phyloP scores from a whole-genome alignment of 352 stramenopile species.

The Thalassiosira ordinaria region DNA sequence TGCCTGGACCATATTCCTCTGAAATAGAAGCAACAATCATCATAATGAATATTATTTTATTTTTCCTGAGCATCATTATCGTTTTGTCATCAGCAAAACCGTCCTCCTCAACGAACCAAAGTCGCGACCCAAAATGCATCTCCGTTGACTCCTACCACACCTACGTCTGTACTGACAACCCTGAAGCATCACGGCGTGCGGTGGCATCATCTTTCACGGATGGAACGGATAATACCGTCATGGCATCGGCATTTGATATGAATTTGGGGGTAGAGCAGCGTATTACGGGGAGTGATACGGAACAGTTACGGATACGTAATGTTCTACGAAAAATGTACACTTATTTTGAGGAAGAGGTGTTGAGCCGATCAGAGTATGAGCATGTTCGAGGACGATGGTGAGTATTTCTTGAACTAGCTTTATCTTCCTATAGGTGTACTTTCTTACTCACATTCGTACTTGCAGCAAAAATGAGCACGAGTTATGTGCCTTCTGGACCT shows the following conservation, averaged over 20 bases:
- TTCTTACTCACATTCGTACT: too few relatives aligned
- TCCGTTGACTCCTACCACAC: conserved; percentile 32
- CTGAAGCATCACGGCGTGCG: conserved; percentile 20
- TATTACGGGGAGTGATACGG: conserved; percentile 69
- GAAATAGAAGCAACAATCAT: background rate
- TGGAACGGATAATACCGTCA: background rate
- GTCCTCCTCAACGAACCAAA: background rate
- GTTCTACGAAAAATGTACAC: conserved; percentile 64
- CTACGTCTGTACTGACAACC: conserved; percentile 36
- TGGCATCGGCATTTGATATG: conserved; percentile 12
- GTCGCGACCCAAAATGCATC: conserved; percentile 30
- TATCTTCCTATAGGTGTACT: background rate
- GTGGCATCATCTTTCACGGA: background rate
- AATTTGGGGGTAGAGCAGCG: conserved; percentile 63
- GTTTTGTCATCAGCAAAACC: background rate
- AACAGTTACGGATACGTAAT: conserved; percentile 60
- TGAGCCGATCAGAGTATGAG: conserved; percentile 71
- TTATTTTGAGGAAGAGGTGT: conserved; percentile 76
- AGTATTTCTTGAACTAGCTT: conserved; percentile 30
- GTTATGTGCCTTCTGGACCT: conserved; percentile 51
- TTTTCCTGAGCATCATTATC: background rate
- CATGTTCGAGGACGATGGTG: conserved; percentile 64
- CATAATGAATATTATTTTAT: background rate
- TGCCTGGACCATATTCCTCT: too few relatives aligned
- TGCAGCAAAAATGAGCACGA: conserved; percentile 57